phyloP scores from a whole-genome alignment of 139 green algal species.

The Trebouxia sp. region DNA sequence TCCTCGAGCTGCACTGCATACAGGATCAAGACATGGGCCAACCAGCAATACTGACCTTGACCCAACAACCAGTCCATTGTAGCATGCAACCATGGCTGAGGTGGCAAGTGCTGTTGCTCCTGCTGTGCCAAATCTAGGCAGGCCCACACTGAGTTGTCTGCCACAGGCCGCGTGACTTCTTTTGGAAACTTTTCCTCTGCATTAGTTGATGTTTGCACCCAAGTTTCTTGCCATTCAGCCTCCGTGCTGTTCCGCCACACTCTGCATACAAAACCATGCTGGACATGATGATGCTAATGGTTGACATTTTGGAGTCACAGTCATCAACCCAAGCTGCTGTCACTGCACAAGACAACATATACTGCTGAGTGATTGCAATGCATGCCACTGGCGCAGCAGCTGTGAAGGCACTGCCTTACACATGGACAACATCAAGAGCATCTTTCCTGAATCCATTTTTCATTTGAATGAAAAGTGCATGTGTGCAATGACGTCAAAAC shows the following conservation, averaged over 20 bases:
- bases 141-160: background rate
- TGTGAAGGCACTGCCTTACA: too few species aligned
- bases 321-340: too few species aligned
- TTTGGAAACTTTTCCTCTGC: background rate
- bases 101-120: background rate
- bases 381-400: too few species aligned
- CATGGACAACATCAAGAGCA: too few species aligned
- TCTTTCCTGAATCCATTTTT: too few species aligned
- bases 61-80: background rate
- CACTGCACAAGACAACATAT: too few species aligned
- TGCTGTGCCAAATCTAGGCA: background rate
- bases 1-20: too few species aligned
- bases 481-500: background rate
- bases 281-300: too few species aligned
- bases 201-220: background rate
- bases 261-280: background rate
- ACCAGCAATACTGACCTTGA: background rate
- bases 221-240: conserved; percentile 14
- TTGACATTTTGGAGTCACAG: too few species aligned
- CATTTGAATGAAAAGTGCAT: too few species aligned
- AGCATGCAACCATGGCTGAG: background rate
- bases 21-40: too few species aligned
- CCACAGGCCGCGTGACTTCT: background rate
- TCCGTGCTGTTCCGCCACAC: background rate
- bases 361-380: too few species aligned